phyloP scores from a whole-genome alignment of 2,329 filamentous ascomycete genomes.

The Trichoderma sp. region DNA sequence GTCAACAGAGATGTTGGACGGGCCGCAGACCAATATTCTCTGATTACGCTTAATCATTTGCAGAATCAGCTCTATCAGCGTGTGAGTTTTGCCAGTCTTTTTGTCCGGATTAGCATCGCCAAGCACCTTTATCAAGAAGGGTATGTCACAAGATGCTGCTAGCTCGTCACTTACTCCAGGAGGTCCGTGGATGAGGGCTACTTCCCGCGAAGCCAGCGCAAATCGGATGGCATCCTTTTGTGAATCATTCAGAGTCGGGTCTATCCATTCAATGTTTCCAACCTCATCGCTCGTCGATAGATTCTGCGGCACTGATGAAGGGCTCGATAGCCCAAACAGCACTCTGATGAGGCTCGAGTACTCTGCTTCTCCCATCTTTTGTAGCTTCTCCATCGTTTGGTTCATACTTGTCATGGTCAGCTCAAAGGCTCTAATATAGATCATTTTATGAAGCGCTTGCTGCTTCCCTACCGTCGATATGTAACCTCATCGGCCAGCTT shows the following conservation, averaged over 20 bases:
- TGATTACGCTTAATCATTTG: slow-evolving; percentile 75
- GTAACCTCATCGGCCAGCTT: slow-evolving; percentile 71
- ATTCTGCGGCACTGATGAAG: slow-evolving; percentile 50
- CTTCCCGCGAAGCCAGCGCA: slow-evolving; percentile 75
- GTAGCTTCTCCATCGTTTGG: slow-evolving; percentile 60
- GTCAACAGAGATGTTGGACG: slow-evolving; percentile 96
- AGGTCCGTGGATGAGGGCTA: slow-evolving; percentile 90
- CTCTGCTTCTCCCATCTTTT: slow-evolving; percentile 58
- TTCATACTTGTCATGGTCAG: slow-evolving; percentile 55
- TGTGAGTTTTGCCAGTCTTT: slow-evolving; percentile 93
- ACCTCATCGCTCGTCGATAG: slow-evolving; percentile 46
- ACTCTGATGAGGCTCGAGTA: slow-evolving; percentile 63
- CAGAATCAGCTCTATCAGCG: slow-evolving; percentile 91
- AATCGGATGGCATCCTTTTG: slow-evolving; percentile 76
- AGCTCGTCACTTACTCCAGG: slow-evolving; percentile 62
- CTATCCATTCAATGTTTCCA: slow-evolving; percentile 59
- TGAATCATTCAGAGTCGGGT: slow-evolving; percentile 63
- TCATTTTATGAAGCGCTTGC: background rate
- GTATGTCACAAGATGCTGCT: background rate
- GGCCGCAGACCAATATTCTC: slow-evolving; percentile 88
- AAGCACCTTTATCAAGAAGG: background rate
- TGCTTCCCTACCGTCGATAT: slow-evolving; percentile 51
- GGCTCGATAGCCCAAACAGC: slow-evolving; percentile 60
- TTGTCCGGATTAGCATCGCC: slow-evolving; percentile 13
- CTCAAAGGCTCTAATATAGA: too few species aligned